These are phyloP conservation scores for Salvia splendens DNA, from an alignment of 257 asterid species.

Conservation along the genomic window DNA sequence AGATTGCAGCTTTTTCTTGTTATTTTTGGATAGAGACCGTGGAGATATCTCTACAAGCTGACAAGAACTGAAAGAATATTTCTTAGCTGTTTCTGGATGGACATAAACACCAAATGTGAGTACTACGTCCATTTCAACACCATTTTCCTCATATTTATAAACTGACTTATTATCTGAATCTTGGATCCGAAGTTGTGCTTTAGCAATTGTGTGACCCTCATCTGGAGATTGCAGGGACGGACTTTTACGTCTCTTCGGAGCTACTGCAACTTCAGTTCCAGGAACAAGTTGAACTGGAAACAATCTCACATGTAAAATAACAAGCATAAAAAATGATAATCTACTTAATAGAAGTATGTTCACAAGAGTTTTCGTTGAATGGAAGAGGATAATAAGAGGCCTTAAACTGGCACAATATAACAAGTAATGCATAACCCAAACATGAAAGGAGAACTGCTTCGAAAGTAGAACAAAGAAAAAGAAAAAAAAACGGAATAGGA, in stretches of 20 bases:
- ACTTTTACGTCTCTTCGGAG: conserved; percentile 86
- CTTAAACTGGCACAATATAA: conserved; percentile 3
- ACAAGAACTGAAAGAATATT: conserved; percentile 55
- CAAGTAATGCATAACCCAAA: conserved; percentile 5
- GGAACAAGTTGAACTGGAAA: conserved; percentile 92
- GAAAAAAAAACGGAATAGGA: neutral
- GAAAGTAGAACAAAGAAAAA: too few relatives aligned
- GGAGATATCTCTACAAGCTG: conserved; percentile 68
- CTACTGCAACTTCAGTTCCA: conserved; percentile 93
- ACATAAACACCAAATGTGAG: conserved; percentile 71
- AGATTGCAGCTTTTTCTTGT: conserved; percentile 47
- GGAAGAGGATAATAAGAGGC: conserved; percentile 18
- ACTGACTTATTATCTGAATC: conserved; percentile 54
- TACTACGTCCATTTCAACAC: conserved; percentile 57
- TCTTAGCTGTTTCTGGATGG: conserved; percentile 89
- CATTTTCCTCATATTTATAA: conserved; percentile 52
- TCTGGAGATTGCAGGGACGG: conserved; percentile 45
- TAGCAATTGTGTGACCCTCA: conserved; percentile 38
- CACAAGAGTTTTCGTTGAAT: conserved; percentile 23
- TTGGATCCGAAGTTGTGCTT: conserved; percentile 79
- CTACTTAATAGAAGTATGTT: conserved; percentile 1
- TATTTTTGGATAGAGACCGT: conserved; percentile 45
- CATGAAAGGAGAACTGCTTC: neutral
- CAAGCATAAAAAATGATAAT: neutral
- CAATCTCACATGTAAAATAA: conserved; percentile 41